Evolutionary conservation across 192 early-diverging fungal genomes (phyloP).

Genomic region (Coemansia sp.): DNA sequence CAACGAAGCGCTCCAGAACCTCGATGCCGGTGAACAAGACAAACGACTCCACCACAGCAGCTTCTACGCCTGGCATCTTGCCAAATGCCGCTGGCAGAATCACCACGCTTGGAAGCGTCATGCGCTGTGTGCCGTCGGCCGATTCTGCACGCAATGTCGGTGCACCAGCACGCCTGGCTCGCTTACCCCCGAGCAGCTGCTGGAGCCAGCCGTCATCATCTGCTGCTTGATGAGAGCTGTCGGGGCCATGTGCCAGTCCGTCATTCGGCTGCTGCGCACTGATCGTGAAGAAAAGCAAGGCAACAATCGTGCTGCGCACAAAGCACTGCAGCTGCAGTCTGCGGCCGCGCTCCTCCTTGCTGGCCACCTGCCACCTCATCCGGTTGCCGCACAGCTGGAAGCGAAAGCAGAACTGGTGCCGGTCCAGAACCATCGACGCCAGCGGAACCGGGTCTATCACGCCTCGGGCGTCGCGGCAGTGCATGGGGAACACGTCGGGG

Average conservation of each 20-base stretch:
- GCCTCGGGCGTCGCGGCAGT: conserved; percentile 51
- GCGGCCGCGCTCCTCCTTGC: conserved; percentile 3
- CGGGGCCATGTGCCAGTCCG: not conserved
- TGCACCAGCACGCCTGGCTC: not conserved
- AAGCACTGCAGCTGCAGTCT: conserved; percentile 37
- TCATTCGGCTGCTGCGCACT: not conserved
- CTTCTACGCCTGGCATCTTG: conserved; percentile 25
- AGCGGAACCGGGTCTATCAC: conserved; percentile 42
- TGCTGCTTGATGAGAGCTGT: not conserved
- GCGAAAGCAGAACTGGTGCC: conserved; percentile 53
- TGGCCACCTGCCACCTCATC: conserved; percentile 41
- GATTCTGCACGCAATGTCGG: not conserved
- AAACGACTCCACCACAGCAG: conserved; percentile 45
- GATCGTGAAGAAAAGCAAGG: conserved; percentile 20
- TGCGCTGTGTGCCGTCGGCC: not conserved
- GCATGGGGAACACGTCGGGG: conserved; percentile 37
- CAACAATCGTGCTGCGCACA: conserved; percentile 38
- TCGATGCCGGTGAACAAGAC: conserved; percentile 51
- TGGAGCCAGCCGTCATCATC: not conserved
- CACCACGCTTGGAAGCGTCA: conserved; percentile 17
- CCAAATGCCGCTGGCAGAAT: conserved; percentile 32
- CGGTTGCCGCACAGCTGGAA: conserved; percentile 41
- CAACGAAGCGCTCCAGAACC: conserved; percentile 36
- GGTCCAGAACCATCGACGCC: conserved; percentile 45
- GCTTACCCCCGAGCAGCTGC: not conserved